phyloP scores from a whole-genome alignment of 495 filamentous ascomycete genomes.

The Xylaria cubensis region DNA sequence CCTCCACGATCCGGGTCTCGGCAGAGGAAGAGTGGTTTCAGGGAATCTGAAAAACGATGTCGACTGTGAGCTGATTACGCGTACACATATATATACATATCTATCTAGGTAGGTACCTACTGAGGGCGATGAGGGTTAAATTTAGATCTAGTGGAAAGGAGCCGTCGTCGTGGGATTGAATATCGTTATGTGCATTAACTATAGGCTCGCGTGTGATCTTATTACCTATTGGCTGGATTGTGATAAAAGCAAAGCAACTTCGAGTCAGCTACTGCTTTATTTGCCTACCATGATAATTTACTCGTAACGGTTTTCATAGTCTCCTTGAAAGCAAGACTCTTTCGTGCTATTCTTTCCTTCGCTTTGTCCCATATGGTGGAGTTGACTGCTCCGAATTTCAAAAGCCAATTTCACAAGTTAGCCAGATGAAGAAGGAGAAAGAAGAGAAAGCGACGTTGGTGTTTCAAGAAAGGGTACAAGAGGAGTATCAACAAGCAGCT shows the following conservation, averaged over 20 bases:
- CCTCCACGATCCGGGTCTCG: neutral
- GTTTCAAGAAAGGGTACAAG: constrained; percentile 18
- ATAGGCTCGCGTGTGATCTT: too few relatives aligned
- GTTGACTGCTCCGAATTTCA: neutral
- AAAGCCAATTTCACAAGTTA: neutral
- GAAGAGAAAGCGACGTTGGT: constrained; percentile 11
- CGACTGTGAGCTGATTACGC: neutral
- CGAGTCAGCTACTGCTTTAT: neutral
- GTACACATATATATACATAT: neutral
- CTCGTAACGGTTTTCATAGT: too few relatives aligned
- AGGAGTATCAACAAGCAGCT: neutral
- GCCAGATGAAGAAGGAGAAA: constrained; percentile 13
- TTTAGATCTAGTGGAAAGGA: neutral
- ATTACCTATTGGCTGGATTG: neutral
- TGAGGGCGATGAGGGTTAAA: neutral
- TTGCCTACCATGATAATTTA: neutral
- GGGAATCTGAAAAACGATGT: neutral
- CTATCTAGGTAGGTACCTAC: neutral
- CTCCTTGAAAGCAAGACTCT: neutral
- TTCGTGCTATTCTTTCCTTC: neutral
- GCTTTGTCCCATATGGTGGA: neutral
- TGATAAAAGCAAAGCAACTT: constrained; percentile 1
- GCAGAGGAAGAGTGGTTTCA: neutral
- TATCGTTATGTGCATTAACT: neutral
- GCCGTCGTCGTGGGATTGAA: neutral